These are phyloP conservation scores for Elsinoe arachidis DNA, from an alignment of 2,329 filamentous ascomycete genomes.

Conservation along the genomic window DNA sequence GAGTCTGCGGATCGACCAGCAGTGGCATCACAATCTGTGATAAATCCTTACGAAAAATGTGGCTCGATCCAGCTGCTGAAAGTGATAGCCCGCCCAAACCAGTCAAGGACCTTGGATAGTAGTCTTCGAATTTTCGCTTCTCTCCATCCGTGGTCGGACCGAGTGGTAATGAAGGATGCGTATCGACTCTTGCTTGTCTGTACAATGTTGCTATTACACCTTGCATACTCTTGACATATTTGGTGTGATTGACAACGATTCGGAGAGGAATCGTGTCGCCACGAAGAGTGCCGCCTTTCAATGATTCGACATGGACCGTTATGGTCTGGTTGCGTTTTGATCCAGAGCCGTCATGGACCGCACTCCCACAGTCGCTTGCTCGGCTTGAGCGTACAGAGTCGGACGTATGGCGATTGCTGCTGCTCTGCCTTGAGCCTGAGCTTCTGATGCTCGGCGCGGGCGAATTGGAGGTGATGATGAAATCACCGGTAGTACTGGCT, in stretches of 20 bases:
- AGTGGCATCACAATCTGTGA: constrained; percentile 81
- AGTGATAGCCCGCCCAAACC: constrained; percentile 80
- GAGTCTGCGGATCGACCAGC: constrained; percentile 71
- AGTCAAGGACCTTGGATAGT: constrained; percentile 78
- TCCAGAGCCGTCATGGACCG: constrained; percentile 32
- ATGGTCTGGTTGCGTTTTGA: constrained; percentile 58
- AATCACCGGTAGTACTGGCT: constrained; percentile 23
- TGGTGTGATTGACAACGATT: constrained; percentile 78
- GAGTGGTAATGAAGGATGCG: constrained; percentile 56
- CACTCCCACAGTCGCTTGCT: constrained; percentile 40
- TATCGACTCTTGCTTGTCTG: constrained; percentile 82
- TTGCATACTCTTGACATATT: constrained; percentile 80
- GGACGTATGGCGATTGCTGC: constrained; percentile 49
- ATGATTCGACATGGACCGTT: constrained; percentile 73
- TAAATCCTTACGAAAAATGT: constrained; percentile 91
- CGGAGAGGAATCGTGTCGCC: constrained; percentile 75
- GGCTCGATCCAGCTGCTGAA: constrained; percentile 75
- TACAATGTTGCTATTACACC: constrained; percentile 91
- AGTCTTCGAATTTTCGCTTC: constrained; percentile 68
- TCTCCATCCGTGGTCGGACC: constrained; percentile 56
- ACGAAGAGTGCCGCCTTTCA: constrained; percentile 73
- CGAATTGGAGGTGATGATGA: constrained; percentile 29
- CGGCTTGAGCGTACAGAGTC: constrained; percentile 35
- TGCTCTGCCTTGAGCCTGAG: constrained; percentile 48
- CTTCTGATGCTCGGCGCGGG: constrained; percentile 41